Evolutionary conservation across 371 early-diverging fungal species (phyloP).

Genomic region (Basidiobolus meristosporus): DNA sequence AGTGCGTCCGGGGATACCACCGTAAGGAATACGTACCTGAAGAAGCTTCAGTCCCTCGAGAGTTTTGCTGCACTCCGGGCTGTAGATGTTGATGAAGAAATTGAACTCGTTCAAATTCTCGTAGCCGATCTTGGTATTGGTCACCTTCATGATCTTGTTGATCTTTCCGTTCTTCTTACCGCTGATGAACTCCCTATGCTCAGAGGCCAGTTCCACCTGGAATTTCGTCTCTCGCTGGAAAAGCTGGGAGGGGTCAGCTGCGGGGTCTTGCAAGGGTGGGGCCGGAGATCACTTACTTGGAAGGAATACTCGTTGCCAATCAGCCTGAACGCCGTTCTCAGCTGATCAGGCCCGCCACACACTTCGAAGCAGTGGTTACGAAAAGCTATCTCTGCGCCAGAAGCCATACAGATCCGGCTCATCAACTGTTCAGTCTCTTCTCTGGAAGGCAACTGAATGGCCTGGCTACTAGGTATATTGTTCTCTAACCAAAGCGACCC

Average conservation of each 20-base stretch:
- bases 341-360: slow-evolving; percentile 9
- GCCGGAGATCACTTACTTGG: slow-evolving; percentile 1
- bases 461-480: neutral
- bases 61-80: slow-evolving; percentile 24
- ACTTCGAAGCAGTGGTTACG: slow-evolving; percentile 10
- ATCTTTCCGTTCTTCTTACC: slow-evolving; percentile 93
- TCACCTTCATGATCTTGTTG: slow-evolving; percentile 71
- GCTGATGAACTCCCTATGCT: slow-evolving; percentile 75
- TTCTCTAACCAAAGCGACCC: neutral
- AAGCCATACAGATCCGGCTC: slow-evolving; percentile 5
- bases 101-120: slow-evolving; percentile 47
- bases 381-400: slow-evolving; percentile 33
- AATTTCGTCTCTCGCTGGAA: slow-evolving; percentile 13
- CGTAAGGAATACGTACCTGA: no score
- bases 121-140: slow-evolving; percentile 38
- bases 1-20: no score
- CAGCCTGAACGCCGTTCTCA: slow-evolving; percentile 7
- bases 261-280: no score
- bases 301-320: slow-evolving; percentile 8
- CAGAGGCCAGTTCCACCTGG: slow-evolving; percentile 46
- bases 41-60: slow-evolving; percentile 51
- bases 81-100: slow-evolving; percentile 50
- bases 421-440: no score
- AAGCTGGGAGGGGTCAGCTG: no score
- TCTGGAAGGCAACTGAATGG: no score